Percentiles rank a stretch among this genome's conserved stretches.
phyloP scores from a whole-genome alignment of 2,329 filamentous ascomycete species.

The Chaetomiaceae sp. region DNA sequence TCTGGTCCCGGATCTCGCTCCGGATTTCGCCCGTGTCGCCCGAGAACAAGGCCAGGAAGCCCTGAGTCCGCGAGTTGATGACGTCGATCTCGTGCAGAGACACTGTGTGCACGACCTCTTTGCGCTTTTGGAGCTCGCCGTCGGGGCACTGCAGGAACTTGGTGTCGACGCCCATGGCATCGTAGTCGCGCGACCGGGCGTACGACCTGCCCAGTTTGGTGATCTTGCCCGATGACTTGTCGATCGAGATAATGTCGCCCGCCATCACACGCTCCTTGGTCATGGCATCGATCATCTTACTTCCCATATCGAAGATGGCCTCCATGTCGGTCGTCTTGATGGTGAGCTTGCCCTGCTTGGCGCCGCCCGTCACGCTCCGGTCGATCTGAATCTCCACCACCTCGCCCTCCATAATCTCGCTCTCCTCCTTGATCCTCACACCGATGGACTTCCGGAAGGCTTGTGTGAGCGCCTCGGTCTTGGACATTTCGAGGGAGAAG shows the following conservation, averaged over 20 bases:
- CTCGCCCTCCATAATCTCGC: conserved; percentile 97
- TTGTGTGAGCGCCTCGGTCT: conserved; percentile 95
- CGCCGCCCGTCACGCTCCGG: conserved; percentile 89
- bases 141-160: conserved; percentile 98
- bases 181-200: conserved; percentile 92
- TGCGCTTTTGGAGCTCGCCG: conserved; percentile 93
- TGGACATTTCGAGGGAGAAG: conserved; percentile 98
- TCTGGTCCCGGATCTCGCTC: conserved; percentile 95
- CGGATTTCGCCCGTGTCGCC: conserved; percentile 97
- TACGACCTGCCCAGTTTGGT: conserved; percentile 95
- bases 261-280: conserved; percentile 99
- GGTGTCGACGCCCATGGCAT: conserved; percentile 97
- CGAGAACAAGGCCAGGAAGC: conserved; percentile 93
- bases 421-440: conserved; percentile 97
- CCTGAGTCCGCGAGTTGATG: conserved; percentile 98
- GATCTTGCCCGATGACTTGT: conserved; percentile 97
- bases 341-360: conserved; percentile 97
- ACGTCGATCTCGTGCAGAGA: conserved; percentile 98
- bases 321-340: conserved; percentile 99
- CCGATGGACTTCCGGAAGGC: conserved; percentile 99
- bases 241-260: conserved; percentile 95
- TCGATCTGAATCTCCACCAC: conserved; percentile 99
- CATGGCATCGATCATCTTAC: conserved; percentile 99
- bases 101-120: conserved; percentile 95
- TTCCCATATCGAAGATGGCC: conserved; percentile 98